A percentile compares a stretch with the other conserved stretches of the same genome.
phyloP scores from a whole-genome alignment of 202 grass and related monocot species.

The Carex sylvatica region DNA sequence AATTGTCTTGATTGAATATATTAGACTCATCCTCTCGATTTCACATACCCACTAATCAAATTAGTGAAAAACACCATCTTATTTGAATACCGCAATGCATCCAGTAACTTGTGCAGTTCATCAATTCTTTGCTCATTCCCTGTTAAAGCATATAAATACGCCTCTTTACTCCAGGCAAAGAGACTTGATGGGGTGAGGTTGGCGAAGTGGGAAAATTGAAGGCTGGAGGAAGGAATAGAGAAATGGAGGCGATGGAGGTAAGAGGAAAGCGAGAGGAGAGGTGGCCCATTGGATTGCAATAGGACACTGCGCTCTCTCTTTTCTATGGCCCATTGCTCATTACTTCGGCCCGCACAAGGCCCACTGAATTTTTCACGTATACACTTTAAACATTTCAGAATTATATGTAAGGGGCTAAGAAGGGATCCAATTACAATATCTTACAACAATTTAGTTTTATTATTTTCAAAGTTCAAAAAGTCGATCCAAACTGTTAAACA shows the following conservation, averaged over 20 bases:
- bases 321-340: too few species aligned
- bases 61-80: slow-evolving; percentile 77
- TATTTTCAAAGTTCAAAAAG: too few species aligned
- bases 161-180: slow-evolving; percentile 56
- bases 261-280: slow-evolving; percentile 8
- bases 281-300: neutral
- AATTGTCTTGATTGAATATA: slow-evolving; percentile 49
- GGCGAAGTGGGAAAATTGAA: slow-evolving; percentile 69
- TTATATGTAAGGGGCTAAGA: too few species aligned
- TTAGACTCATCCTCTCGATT: slow-evolving; percentile 33
- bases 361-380: too few species aligned
- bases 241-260: slow-evolving; percentile 22
- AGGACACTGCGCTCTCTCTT: too few species aligned
- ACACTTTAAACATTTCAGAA: too few species aligned
- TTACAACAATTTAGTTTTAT: too few species aligned
- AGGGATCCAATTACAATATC: too few species aligned
- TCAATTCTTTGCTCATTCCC: slow-evolving; percentile 44
- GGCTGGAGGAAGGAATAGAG: slow-evolving; percentile 95
- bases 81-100: slow-evolving; percentile 52
- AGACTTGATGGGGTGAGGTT: slow-evolving; percentile 34
- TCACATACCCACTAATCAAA: slow-evolving; percentile 70
- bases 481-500: too few species aligned
- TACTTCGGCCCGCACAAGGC: too few species aligned
- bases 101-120: slow-evolving; percentile 81
- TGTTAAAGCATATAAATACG: slow-evolving; percentile 82